phyloP scores from a whole-genome alignment of 2,329 filamentous ascomycete species.

The Bertia moriformis region DNA sequence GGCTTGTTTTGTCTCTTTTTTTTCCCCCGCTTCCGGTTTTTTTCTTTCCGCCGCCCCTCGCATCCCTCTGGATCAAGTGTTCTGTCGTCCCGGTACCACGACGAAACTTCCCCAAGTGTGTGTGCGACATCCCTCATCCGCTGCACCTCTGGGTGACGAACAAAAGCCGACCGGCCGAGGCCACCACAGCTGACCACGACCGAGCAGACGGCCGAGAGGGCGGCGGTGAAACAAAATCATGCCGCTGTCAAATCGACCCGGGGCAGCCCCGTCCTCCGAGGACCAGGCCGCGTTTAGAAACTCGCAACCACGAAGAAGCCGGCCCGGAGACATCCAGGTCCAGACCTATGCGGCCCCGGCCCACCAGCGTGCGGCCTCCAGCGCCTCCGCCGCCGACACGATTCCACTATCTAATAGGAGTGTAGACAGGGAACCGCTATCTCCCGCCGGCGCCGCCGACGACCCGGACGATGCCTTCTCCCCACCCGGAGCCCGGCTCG shows the following conservation, averaged over 20 bases:
- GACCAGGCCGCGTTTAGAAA: conserved; percentile 52
- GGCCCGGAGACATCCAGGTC: conserved; percentile 55
- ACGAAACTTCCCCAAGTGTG: too few relatives aligned
- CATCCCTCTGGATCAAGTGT: too few relatives aligned
- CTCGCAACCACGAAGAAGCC: conserved; percentile 50
- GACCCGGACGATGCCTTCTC: conserved; percentile 5
- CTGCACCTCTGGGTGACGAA: too few relatives aligned
- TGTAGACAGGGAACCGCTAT: conserved; percentile 39
- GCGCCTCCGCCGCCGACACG: conserved; percentile 42
- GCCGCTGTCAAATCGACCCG: conserved; percentile 52
- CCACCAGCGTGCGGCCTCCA: conserved; percentile 41
- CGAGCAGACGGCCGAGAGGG: too few relatives aligned
- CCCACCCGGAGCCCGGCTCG: conserved; percentile 17
- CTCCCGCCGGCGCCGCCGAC: conserved; percentile 27
- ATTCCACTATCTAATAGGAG: conserved; percentile 36
- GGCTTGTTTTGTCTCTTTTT: too few relatives aligned
- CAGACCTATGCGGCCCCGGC: conserved; percentile 27
- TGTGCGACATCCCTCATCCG: too few relatives aligned
- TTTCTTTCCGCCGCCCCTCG: too few relatives aligned
- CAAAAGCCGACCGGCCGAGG: too few relatives aligned
- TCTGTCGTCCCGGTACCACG: too few relatives aligned
- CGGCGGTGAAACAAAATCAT: conserved; percentile 19
- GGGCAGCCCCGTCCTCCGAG: conserved; percentile 44
- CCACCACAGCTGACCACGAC: too few relatives aligned
- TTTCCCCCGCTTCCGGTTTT: too few relatives aligned